phyloP scores from a whole-genome alignment of 148 eudicot species.

The Linanthus parryae region DNA sequence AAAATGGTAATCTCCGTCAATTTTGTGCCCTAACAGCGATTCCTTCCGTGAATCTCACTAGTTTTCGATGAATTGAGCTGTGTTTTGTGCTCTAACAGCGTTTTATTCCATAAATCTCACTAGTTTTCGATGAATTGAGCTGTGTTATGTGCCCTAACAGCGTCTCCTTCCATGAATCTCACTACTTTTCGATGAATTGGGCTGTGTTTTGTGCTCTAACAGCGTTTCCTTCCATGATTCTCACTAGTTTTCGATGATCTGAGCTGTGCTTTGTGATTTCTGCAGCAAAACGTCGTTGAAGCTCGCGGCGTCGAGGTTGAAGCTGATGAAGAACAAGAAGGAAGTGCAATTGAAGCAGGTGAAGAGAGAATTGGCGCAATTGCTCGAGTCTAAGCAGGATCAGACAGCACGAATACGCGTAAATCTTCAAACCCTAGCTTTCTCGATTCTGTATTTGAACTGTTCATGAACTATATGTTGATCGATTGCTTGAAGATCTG shows the following conservation, averaged over 20 bases:
- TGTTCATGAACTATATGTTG: too few relatives aligned
- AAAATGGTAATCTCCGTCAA: constrained; percentile 56
- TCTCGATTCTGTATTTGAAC: background rate
- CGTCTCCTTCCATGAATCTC: background rate
- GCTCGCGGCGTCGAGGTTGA: constrained; percentile 70
- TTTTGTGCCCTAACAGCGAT: background rate
- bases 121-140: background rate
- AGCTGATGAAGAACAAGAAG: constrained; percentile 87
- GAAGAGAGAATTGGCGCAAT: constrained; percentile 73
- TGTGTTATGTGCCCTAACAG: background rate
- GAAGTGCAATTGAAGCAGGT: constrained; percentile 62
- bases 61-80: too few relatives aligned
- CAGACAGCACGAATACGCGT: constrained; percentile 89
- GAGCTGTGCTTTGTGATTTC: constrained; percentile 9
- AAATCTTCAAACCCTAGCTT: background rate
- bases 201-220: background rate
- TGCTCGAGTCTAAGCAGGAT: constrained; percentile 83
- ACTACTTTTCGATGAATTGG: background rate
- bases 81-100: background rate
- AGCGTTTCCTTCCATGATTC: background rate
- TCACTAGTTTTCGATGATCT: background rate
- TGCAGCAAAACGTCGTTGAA: constrained; percentile 88
- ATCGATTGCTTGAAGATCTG: too few relatives aligned
- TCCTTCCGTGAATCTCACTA: background rate
- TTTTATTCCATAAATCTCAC: background rate